A percentile compares a stretch with the other conserved stretches of the same genome.
Conservation (phyloP, 129 eudicot species). For the Centella asiatica region DNA sequence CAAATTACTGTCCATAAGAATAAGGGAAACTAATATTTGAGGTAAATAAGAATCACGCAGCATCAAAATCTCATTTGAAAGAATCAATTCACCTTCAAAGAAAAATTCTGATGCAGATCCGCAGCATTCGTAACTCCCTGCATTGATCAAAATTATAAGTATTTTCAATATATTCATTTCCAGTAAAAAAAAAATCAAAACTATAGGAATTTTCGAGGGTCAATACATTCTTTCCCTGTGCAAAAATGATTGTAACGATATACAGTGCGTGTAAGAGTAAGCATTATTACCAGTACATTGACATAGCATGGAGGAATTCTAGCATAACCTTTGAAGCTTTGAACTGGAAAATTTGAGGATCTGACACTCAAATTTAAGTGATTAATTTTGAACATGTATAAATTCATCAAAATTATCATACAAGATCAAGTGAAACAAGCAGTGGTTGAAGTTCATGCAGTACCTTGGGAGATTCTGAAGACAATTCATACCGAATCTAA, state of each 20-base stretch:
- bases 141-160: neutral
- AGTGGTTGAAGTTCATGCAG: neutral
- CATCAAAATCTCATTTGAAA: conserved; percentile 1
- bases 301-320: conserved; percentile 25
- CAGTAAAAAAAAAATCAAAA: too few relatives aligned
- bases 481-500: conserved; percentile 48
- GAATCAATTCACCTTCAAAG: conserved; percentile 28
- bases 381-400: neutral
- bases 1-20: conserved; percentile 3
- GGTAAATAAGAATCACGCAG: conserved; percentile 10
- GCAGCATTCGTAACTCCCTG: conserved; percentile 38
- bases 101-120: conserved; percentile 21
- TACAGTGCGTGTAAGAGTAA: neutral
- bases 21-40: conserved; percentile 3
- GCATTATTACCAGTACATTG: conserved; percentile 32
- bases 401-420: conserved; percentile 9
- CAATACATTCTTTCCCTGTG: too few relatives aligned
- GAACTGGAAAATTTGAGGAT: conserved; percentile 47
- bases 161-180: neutral
- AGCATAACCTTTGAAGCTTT: conserved; percentile 31
- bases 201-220: too few relatives aligned
- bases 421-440: neutral
- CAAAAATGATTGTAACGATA: too few relatives aligned
- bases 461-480: conserved; percentile 63
- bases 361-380: conserved; percentile 18